phyloP scores from a whole-genome alignment of 1,284 basidiomycete genomes.

The Ceratobasidium papillatum region DNA sequence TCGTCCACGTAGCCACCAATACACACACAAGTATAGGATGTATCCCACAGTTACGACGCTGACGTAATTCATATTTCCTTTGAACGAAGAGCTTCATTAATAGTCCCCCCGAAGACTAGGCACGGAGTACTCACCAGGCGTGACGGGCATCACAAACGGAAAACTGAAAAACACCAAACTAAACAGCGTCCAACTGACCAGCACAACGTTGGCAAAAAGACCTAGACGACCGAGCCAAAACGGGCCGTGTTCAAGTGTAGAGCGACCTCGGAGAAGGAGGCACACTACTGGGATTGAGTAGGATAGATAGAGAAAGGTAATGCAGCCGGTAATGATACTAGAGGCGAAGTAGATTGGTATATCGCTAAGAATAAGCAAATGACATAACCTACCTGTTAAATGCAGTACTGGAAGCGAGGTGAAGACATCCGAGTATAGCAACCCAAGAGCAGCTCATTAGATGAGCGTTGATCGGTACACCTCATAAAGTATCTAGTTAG shows the following conservation, averaged over 20 bases:
- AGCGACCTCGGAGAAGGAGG: slow-evolving; percentile 20
- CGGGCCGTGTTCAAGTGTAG: slow-evolving; percentile 6
- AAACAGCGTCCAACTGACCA: slow-evolving; percentile 28
- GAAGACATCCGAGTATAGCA: slow-evolving; percentile 24
- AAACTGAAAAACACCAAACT: slow-evolving; percentile 30
- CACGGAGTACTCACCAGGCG: slow-evolving; percentile 3
- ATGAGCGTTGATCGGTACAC: slow-evolving; percentile 27
- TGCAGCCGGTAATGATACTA: slow-evolving; percentile 37
- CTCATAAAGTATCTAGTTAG: neutral
- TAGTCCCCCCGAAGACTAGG: neutral
- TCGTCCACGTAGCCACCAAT: slow-evolving; percentile 26
- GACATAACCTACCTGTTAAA: slow-evolving; percentile 12
- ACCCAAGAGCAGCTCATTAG: slow-evolving; percentile 35
- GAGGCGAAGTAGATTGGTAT: neutral
- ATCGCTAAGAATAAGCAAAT: neutral
- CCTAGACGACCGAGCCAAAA: slow-evolving; percentile 21
- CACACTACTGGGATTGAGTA: slow-evolving; percentile 29
- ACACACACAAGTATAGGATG: slow-evolving; percentile 24
- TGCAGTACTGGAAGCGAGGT: slow-evolving; percentile 27
- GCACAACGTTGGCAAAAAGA: slow-evolving; percentile 16
- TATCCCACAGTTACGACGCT: slow-evolving; percentile 22
- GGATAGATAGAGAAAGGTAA: slow-evolving; percentile 26
- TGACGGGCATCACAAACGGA: slow-evolving; percentile 36
- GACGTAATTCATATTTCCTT: slow-evolving; percentile 22
- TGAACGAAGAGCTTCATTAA: neutral